Percentiles rank a stretch among this genome's conserved stretches.
phyloP scores from a whole-genome alignment of 345 rosid genomes.

The Pistacia atlantica region DNA sequence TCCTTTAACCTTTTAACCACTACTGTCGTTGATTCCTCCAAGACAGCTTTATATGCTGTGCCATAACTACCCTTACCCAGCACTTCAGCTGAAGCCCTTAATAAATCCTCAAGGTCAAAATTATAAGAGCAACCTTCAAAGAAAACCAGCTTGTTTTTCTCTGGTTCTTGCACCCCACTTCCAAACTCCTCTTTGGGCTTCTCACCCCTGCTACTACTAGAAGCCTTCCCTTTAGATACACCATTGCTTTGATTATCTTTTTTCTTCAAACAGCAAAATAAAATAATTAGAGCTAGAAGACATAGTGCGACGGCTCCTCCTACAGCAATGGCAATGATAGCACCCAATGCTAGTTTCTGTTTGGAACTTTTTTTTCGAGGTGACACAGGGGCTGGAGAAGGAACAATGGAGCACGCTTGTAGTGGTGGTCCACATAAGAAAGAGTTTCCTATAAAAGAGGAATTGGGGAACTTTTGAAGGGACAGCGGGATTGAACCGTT shows the following conservation, averaged over 20 bases:
- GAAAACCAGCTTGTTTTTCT: conserved; percentile 83
- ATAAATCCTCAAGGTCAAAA: conserved; percentile 82
- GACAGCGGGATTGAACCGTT: conserved; percentile 67
- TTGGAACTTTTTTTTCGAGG: conserved; percentile 47
- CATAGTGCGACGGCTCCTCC: conserved; percentile 57
- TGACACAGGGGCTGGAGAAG: conserved; percentile 39
- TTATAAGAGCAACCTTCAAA: conserved; percentile 74
- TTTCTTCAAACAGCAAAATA: conserved; percentile 67
- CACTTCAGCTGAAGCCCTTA: conserved; percentile 94
- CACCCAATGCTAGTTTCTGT: conserved; percentile 54
- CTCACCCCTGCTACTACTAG: conserved; percentile 54
- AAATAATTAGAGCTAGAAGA: conserved; percentile 44
- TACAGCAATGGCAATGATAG: conserved; percentile 62
- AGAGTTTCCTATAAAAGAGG: conserved; percentile 73
- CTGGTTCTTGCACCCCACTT: conserved; percentile 76
- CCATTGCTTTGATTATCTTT: conserved; percentile 49
- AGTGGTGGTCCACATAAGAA: conserved; percentile 69
- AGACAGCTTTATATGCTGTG: conserved; percentile 82
- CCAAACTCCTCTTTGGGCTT: conserved; percentile 79
- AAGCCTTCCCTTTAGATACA: conserved; percentile 51
- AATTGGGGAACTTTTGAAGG: conserved; percentile 64
- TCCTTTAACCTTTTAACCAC: conserved; percentile 89
- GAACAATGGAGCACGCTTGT: conserved; percentile 41
- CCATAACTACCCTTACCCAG: conserved; percentile 90
- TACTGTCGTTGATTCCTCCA: conserved; percentile 79